phyloP scores from a whole-genome alignment of 208 protist species.

The Leptomonas seymouri region DNA sequence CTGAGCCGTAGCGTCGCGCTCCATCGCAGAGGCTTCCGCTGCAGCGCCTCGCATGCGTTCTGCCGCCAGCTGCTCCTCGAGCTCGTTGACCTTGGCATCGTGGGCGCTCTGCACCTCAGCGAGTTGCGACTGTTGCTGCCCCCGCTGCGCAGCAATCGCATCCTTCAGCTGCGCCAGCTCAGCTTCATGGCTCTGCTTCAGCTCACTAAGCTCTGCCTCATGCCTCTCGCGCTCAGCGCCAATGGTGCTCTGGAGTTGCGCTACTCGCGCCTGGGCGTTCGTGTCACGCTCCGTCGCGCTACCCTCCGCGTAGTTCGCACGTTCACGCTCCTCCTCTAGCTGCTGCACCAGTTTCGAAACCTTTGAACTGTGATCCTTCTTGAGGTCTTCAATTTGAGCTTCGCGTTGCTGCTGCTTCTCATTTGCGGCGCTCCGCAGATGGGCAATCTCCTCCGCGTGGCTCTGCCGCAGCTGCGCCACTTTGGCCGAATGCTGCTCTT shows the following conservation, averaged over 20 bases:
- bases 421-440: neutral
- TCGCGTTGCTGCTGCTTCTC: slow-evolving; percentile 1
- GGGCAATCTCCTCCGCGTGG: neutral
- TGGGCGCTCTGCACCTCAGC: slow-evolving; percentile 1
- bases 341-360: slow-evolving; percentile 16
- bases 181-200: neutral
- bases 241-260: slow-evolving; percentile 8
- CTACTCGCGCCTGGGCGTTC: slow-evolving; percentile 17
- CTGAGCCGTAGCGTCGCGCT: neutral
- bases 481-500: neutral
- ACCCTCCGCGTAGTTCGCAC: slow-evolving; percentile 15
- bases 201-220: neutral
- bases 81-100: slow-evolving; percentile 7
- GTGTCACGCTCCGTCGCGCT: slow-evolving; percentile 15
- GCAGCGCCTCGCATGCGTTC: neutral
- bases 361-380: neutral
- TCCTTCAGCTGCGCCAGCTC: slow-evolving; percentile 8
- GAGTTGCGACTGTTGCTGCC: neutral
- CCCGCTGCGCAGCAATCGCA: neutral
- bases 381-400: neutral
- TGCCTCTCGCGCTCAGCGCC: slow-evolving; percentile 19
- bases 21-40: neutral
- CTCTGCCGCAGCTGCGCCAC: slow-evolving; percentile 1
- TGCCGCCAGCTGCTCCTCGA: slow-evolving; percentile 12
- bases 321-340: slow-evolving; percentile 18